A percentile compares a stretch with the other conserved stretches of the same genome.
Conservation (phyloP, 1,284 basidiomycete genomes). For the Amylostereum areolatum region DNA sequence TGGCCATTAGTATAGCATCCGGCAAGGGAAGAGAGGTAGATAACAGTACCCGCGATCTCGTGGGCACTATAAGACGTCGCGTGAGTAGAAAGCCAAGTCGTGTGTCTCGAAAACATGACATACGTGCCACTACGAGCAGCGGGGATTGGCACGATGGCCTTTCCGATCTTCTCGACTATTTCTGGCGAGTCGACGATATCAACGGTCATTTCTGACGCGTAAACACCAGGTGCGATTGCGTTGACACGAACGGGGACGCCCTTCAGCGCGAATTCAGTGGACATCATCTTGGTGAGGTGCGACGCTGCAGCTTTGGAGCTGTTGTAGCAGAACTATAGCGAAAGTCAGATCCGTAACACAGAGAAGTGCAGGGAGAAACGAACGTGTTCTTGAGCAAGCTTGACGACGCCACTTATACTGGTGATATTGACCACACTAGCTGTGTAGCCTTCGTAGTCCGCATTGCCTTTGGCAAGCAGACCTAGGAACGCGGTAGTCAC, state of each 20-base stretch:
- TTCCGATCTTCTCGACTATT: slow-evolving; percentile 46
- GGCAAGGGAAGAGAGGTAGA: slow-evolving; percentile 66
- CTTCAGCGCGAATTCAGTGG: slow-evolving; percentile 68
- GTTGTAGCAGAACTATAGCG: slow-evolving; percentile 67
- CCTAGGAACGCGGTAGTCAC: slow-evolving; percentile 71
- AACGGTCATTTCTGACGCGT: slow-evolving; percentile 71
- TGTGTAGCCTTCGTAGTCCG: slow-evolving; percentile 48
- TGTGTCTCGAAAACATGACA: slow-evolving; percentile 24
- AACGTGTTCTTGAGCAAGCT: slow-evolving; percentile 70
- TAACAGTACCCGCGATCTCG: slow-evolving; percentile 69
- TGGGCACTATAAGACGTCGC: slow-evolving; percentile 35
- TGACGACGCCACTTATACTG: slow-evolving; percentile 65
- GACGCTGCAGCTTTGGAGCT: slow-evolving; percentile 71
- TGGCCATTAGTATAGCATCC: slow-evolving; percentile 72
- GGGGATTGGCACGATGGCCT: slow-evolving; percentile 54
- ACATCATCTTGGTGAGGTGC: slow-evolving; percentile 68
- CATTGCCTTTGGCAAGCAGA: slow-evolving; percentile 63
- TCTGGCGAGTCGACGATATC: slow-evolving; percentile 38
- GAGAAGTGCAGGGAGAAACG: slow-evolving; percentile 18
- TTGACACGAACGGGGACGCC: slow-evolving; percentile 65
- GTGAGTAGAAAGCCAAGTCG: background rate
- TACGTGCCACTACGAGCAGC: slow-evolving; percentile 60
- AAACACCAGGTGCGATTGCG: slow-evolving; percentile 69
- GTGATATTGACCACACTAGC: slow-evolving; percentile 72
- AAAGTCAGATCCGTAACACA: background rate